These are phyloP conservation scores for Orobanche coerulescens DNA, from an alignment of 257 asterid genomes.

Conservation along the genomic window DNA sequence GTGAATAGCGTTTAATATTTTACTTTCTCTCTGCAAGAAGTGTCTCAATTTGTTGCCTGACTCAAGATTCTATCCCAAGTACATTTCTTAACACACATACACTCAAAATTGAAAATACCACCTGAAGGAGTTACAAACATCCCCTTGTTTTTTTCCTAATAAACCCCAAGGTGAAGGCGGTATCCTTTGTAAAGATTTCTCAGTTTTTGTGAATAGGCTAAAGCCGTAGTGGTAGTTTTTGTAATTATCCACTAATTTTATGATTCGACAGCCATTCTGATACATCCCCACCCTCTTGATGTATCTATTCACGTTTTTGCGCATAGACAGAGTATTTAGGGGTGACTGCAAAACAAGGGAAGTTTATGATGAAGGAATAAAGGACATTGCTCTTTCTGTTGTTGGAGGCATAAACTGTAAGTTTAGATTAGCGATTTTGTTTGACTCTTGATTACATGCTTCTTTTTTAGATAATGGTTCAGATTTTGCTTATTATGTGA, in stretches of 20 bases:
- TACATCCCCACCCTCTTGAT: not conserved
- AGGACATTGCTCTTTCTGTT: slow-evolving; percentile 88
- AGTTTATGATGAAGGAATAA: slow-evolving; percentile 77
- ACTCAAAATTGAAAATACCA: too few species aligned
- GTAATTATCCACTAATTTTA: not conserved
- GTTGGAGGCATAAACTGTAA: slow-evolving; percentile 89
- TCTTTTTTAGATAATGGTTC: not conserved
- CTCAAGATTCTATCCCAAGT: not conserved
- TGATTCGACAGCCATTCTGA: not conserved
- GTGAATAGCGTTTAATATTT: slow-evolving; percentile 1
- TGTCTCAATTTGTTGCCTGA: not conserved
- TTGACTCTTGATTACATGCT: slow-evolving; percentile 5
- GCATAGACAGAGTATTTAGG: slow-evolving; percentile 76
- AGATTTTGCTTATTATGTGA: not conserved
- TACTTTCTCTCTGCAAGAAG: not conserved
- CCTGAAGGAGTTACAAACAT: too few species aligned
- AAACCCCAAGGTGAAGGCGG: too few species aligned
- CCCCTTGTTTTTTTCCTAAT: too few species aligned
- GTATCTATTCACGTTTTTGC: slow-evolving; percentile 17
- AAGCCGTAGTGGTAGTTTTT: not conserved
- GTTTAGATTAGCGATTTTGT: slow-evolving; percentile 31
- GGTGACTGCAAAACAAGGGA: slow-evolving; percentile 82
- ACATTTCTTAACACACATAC: too few species aligned
- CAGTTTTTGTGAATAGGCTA: too few species aligned
- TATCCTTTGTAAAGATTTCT: too few species aligned